Percentiles rank a stretch among this genome's conserved stretches.
Conservation (phyloP, 805 yeast genomes). For the Yarrowia divulgata region DNA sequence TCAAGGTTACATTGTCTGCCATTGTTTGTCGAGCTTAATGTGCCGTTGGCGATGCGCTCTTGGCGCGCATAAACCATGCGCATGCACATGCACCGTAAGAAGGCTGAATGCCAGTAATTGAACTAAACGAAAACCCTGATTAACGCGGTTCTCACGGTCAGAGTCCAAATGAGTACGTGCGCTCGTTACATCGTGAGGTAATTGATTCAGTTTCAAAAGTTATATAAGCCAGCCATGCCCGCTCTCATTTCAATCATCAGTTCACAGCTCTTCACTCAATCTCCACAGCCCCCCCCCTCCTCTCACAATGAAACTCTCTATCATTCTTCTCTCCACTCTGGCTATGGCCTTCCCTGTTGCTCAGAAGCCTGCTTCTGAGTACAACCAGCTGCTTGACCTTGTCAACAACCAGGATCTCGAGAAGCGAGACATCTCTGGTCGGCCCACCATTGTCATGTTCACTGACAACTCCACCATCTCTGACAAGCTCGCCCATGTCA, state of each 20-base stretch:
- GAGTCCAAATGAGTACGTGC: not conserved
- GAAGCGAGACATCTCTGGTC: constrained; percentile 12
- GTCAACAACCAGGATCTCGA: not conserved
- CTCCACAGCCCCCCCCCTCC: not conserved
- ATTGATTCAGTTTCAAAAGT: not conserved
- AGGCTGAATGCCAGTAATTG: not conserved
- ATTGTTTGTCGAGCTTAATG: not conserved
- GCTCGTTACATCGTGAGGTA: not conserved
- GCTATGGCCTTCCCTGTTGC: constrained; percentile 20
- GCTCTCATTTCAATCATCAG: not conserved
- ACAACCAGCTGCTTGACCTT: constrained; percentile 24
- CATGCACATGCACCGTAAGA: not conserved
- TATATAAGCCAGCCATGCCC: not conserved
- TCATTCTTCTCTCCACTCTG: constrained; percentile 36
- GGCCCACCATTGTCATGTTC: constrained; percentile 30
- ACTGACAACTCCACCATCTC: constrained; percentile 14
- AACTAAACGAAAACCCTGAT: not conserved
- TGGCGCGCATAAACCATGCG: not conserved
- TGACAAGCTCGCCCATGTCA: constrained; percentile 17
- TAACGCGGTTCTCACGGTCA: not conserved
- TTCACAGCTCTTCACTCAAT: constrained; percentile 3
- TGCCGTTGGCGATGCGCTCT: constrained; percentile 4
- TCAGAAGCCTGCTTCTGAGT: constrained; percentile 13
- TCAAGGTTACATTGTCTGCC: too few species aligned
- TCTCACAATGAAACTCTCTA: constrained; percentile 43